phyloP scores from a whole-genome alignment of 768 basidiomycete genomes.

The Sutorius australiensis region DNA sequence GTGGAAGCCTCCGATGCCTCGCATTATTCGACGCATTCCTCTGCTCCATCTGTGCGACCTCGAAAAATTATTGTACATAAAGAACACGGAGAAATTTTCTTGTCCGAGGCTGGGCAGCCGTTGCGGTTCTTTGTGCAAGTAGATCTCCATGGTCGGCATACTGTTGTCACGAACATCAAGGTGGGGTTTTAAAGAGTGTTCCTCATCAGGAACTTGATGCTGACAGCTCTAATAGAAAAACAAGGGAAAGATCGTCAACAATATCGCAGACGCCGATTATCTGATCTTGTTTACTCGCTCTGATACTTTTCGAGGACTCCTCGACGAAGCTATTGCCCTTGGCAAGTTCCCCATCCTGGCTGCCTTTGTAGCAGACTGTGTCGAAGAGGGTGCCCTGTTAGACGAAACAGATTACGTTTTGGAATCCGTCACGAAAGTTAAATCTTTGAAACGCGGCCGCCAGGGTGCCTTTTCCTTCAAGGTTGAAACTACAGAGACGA shows the following conservation, averaged over 20 bases:
- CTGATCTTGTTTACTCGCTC: conserved; percentile 53
- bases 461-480: conserved; percentile 14
- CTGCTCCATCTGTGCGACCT: conserved; percentile 10
- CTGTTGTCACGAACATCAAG: conserved; percentile 56
- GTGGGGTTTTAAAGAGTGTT: conserved; percentile 32
- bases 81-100: conserved; percentile 40
- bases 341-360: conserved; percentile 48
- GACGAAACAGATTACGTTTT: conserved; percentile 45
- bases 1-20: conserved; percentile 6
- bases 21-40: conserved; percentile 9
- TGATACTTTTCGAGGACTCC: conserved; percentile 47
- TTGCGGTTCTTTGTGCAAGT: conserved; percentile 65
- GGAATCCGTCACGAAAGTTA: conserved; percentile 26
- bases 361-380: conserved; percentile 52
- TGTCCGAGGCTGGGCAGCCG: conserved; percentile 37
- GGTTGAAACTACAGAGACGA: conserved; percentile 9
- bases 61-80: conserved; percentile 15
- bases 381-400: conserved; percentile 41
- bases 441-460: conserved; percentile 25
- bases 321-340: conserved; percentile 31
- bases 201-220: background rate
- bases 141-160: conserved; percentile 53
- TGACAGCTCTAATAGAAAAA: conserved; percentile 46
- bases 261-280: conserved; percentile 56
- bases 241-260: conserved; percentile 56